Evolutionary conservation across 2,329 filamentous ascomycete genomes (phyloP), one percentile per base, ranked within the genome.

Genomic region (Metarhizium brunneum): DNA sequence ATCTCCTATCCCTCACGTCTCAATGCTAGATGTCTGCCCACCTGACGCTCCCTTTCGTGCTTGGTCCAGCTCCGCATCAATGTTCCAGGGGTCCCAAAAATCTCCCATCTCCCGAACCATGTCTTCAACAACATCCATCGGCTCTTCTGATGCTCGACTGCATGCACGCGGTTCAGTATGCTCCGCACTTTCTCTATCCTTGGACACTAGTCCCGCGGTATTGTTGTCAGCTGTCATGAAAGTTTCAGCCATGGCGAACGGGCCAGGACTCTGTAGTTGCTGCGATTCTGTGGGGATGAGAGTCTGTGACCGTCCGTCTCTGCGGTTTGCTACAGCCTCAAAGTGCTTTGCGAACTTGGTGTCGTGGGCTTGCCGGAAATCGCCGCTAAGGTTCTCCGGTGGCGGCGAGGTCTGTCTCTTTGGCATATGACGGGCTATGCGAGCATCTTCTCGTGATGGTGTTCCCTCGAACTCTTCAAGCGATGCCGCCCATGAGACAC

Each of bases 331-430:
- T 43, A 79, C 68, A 0, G 69, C 70, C 32, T 71, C 68, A 58
- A 81, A 81, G 60, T 81, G 77, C n/a, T 71, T 71, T 18, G 64
- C 67, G 52, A 79, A 81, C 52, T 68, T 72, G 36, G 68, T 63
- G 52, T 70, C 68, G 7, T 68, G 65, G 2, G 65, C 68, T 2
- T 63, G 65, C 2, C 68, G 69, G 6, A 75, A 61, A 7, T 72
- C 65, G 25, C 66, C 61, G 8, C 72, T 62, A 2, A 66, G 60
- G 10, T 61, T 64, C 8, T 68, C 62, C 6, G 77, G 77, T 2
- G 77, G 77, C 6, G 78, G 77, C 7, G 77, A 79, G 6, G 66
- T 61, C 6, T 65, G 66, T 36, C 67, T 66, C 10, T 45, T 38
- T n/a, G 20, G 25, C 14, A 36, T 29, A 20, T 51, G 6, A n/a